phyloP scores from a whole-genome alignment of 306 rosid species.

The Mimosa bimucronata region DNA sequence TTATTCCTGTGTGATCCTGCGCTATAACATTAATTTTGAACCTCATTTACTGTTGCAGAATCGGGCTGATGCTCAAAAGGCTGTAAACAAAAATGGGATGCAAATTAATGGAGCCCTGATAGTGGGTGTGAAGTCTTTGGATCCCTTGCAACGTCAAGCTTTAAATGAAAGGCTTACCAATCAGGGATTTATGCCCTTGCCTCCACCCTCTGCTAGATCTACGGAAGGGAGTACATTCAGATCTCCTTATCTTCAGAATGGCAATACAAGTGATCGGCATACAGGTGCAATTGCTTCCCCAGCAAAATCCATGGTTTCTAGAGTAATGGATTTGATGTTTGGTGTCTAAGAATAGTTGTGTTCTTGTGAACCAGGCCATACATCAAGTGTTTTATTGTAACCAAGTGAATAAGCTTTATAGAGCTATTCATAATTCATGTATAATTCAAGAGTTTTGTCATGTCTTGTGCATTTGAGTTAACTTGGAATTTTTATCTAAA shows the following conservation, averaged over 20 bases:
- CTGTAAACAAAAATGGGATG: conserved; percentile 86
- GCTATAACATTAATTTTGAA: neutral
- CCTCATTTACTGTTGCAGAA: conserved; percentile 61
- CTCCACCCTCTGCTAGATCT: conserved; percentile 56
- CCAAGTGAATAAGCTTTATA: conserved; percentile 35
- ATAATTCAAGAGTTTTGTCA: conserved; percentile 23
- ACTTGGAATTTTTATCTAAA: conserved; percentile 18
- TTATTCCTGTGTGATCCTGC: neutral
- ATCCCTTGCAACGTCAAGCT: conserved; percentile 88
- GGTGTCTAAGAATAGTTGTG: conserved; percentile 70
- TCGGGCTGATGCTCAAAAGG: conserved; percentile 86
- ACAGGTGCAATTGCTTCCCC: conserved; percentile 94
- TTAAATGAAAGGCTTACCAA: conserved; percentile 66
- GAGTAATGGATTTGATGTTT: conserved; percentile 93
- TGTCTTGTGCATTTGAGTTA: conserved; percentile 28
- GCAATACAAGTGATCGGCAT: conserved; percentile 58
- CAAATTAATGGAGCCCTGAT: conserved; percentile 89
- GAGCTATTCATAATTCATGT: neutral
- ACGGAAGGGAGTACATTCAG: conserved; percentile 58
- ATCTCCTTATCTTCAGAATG: conserved; percentile 72
- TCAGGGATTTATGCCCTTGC: conserved; percentile 81
- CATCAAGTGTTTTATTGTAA: conserved; percentile 34
- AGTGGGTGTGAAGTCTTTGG: conserved; percentile 91
- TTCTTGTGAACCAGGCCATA: conserved; percentile 30
- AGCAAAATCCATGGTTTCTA: conserved; percentile 80